Conservation (phyloP, 768 basidiomycete genomes). For the Mycena crocata region DNA sequence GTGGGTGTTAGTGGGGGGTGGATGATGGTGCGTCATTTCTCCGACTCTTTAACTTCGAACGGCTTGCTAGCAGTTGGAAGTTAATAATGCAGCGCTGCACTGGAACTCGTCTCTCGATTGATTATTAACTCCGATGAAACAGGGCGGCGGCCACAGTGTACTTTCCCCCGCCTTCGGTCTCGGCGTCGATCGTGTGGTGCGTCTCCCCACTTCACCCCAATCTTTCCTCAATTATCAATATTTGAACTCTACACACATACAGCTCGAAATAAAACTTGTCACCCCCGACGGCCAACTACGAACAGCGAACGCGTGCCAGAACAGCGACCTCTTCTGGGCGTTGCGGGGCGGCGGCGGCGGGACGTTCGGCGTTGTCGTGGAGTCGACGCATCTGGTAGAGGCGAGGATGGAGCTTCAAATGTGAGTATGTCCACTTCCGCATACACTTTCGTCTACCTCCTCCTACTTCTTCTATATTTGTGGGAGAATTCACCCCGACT, state of each 20-base stretch:
- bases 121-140: conserved; percentile 22
- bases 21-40: conserved; percentile 25
- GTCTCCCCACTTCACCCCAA: neutral
- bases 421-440: neutral
- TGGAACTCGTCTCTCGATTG: too few relatives aligned
- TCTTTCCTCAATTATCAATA: neutral
- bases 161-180: conserved; percentile 46
- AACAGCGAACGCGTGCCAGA: conserved; percentile 49
- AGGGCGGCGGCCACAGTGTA: conserved; percentile 51
- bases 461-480: too few relatives aligned
- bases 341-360: conserved; percentile 56
- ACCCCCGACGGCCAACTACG: conserved; percentile 53
- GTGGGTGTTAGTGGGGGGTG: conserved; percentile 50
- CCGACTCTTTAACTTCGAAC: too few relatives aligned
- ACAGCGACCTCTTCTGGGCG: conserved; percentile 58
- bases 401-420: conserved; percentile 12
- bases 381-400: conserved; percentile 25
- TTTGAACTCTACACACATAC: neutral
- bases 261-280: conserved; percentile 52
- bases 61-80: too few relatives aligned
- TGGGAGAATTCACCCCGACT: too few relatives aligned
- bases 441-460: neutral
- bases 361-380: conserved; percentile 42
- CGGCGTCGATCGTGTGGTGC: conserved; percentile 42
- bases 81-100: too few relatives aligned